These are phyloP conservation scores for Umbellularia californica DNA, from an alignment of 164 flowering plant genomes.

Conservation along the genomic window DNA sequence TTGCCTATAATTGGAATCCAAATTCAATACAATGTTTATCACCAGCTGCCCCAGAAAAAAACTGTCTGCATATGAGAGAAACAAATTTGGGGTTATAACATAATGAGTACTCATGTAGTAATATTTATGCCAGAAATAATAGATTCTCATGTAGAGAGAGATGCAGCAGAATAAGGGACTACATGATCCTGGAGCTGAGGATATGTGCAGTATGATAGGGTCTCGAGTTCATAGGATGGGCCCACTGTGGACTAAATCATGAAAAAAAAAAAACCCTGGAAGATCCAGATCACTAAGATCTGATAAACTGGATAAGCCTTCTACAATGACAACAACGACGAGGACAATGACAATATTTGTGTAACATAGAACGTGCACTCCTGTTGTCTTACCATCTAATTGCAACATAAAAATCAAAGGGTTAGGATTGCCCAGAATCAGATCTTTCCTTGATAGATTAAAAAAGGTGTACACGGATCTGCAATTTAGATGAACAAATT, in stretches of 20 bases:
- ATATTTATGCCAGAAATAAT: background rate
- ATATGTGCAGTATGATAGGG: background rate
- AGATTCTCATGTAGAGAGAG: background rate
- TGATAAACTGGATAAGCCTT: background rate
- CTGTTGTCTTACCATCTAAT: too few species aligned
- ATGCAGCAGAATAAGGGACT: background rate
- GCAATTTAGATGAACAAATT: background rate
- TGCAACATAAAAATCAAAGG: background rate
- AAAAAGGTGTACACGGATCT: background rate
- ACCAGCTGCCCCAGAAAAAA: conserved; percentile 74
- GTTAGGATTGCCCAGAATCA: background rate
- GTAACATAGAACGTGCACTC: too few species aligned
- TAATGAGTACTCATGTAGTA: background rate
- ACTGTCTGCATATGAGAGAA: conserved; percentile 50
- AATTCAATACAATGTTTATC: conserved; percentile 36
- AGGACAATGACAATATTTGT: too few species aligned
- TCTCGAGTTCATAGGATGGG: background rate
- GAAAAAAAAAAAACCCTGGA: too few species aligned
- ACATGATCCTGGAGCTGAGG: background rate
- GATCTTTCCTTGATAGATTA: background rate
- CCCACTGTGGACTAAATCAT: background rate
- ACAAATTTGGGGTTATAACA: background rate
- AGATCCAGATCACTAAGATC: background rate
- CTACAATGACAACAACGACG: too few species aligned
- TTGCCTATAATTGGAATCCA: conserved; percentile 60